phyloP scores from a whole-genome alignment of 169 alveolate genomes.

The Cardiosporidium cionae region DNA sequence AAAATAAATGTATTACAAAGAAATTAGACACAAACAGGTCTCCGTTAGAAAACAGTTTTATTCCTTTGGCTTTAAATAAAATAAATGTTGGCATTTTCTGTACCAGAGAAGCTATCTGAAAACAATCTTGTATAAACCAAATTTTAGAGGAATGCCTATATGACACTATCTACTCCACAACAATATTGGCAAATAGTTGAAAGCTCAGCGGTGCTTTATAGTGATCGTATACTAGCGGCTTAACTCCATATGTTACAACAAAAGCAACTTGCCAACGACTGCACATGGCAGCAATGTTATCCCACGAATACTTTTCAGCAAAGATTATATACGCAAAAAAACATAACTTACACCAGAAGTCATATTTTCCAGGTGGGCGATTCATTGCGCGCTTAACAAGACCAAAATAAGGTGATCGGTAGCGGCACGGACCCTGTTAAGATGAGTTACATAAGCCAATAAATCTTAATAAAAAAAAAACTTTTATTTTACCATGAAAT shows the following conservation, averaged over 20 bases:
- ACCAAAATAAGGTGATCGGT: slow-evolving; percentile 83
- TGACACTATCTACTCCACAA: too few species aligned
- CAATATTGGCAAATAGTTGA: too few species aligned
- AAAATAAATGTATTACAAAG: background rate
- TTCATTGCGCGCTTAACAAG: slow-evolving; percentile 77
- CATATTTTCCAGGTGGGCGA: slow-evolving; percentile 78
- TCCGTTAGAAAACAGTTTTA: background rate
- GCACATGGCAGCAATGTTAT: background rate
- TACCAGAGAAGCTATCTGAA: too few species aligned
- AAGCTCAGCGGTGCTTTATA: too few species aligned
- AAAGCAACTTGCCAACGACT: background rate
- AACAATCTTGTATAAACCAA: too few species aligned
- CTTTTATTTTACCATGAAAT: too few species aligned
- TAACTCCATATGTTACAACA: background rate
- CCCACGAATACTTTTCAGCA: too few species aligned
- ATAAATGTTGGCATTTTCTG: too few species aligned
- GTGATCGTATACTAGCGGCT: too few species aligned
- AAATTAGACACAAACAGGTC: background rate
- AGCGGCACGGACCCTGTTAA: slow-evolving; percentile 77
- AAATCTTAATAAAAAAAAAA: too few species aligned
- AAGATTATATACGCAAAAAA: background rate
- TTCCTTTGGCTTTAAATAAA: too few species aligned
- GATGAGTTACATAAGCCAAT: background rate
- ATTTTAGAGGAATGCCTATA: too few species aligned
- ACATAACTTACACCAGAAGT: slow-evolving; percentile 74